These are phyloP conservation scores for Alternaria incomplexa DNA, from an alignment of 2,329 filamentous ascomycete species.

Conservation along the genomic window DNA sequence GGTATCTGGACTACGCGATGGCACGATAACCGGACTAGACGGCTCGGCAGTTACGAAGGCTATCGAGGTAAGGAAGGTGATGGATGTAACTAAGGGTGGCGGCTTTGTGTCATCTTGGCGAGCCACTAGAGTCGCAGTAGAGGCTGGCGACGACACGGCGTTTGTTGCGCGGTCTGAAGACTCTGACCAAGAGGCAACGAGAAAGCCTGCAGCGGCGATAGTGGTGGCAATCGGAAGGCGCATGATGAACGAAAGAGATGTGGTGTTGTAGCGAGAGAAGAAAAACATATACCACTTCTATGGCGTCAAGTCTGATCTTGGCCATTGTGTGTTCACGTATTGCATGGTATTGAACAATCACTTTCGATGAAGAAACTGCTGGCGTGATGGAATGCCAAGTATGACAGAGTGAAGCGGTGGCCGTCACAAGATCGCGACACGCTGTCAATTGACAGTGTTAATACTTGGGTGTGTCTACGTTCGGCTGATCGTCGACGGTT, in stretches of 20 bases:
- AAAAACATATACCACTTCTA: neutral
- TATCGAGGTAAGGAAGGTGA: neutral
- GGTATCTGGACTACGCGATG: neutral
- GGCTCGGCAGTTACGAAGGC: neutral
- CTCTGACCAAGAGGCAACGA: neutral
- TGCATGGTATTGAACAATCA: neutral
- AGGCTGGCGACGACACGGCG: neutral
- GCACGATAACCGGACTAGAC: neutral
- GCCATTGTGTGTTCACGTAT: neutral
- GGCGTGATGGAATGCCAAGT: neutral
- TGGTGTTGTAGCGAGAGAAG: neutral
- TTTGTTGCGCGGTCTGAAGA: neutral
- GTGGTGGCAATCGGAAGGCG: neutral
- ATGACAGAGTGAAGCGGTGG: neutral
- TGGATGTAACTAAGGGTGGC: neutral
- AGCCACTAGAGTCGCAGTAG: neutral
- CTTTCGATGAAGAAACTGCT: neutral
- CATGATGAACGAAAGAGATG: neutral
- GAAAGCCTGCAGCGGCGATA: neutral
- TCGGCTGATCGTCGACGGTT: neutral
- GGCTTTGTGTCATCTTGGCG: neutral
- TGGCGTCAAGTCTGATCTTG: neutral
- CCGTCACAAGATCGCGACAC: neutral
- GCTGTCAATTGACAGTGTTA: neutral
- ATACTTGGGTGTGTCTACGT: neutral